Base-by-base conservation (phyloP, 78 protist species). In the Speleostelium caveatum region DNA sequence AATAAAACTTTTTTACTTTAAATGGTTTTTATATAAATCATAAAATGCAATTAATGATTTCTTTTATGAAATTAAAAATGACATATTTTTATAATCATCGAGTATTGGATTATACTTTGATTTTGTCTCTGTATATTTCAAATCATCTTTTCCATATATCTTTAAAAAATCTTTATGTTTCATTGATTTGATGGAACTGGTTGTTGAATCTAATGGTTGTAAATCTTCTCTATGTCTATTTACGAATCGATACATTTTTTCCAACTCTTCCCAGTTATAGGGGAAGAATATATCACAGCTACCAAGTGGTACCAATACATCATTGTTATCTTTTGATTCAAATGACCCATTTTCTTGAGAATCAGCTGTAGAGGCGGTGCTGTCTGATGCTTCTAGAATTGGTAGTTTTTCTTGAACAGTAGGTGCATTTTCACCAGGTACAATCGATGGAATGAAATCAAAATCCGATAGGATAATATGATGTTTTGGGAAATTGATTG, bases 231-330 rank as follows among this genome's bases (percentile, higher is more conserved):
- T 30, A 19, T 49, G 36, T 45, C 36, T 49, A 41, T 83, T 83
- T 49, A 75, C 55, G 8, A 14, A 41, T 24, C 67, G n/a, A n/a
- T 83, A 83, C 91, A 83, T 83, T 4, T 26, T 12, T 4, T 83
- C 30, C 12, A 83, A 61, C 39, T 83, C 69, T 16, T 71, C 45
- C 79, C 77, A 83, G 32, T 83, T 63, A 66, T 73, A 60, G n/a
- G 91, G 91, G 62, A 83, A 83, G 76, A 83, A 83, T 19, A 83
- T 83, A 59, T 83, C 91, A 32, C 79, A 83, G 33, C 72, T 38
- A 7, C 91, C 91, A 0, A 63, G 51, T 22, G 63, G 65, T 39
- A 38, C 45, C 16, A 63, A 55, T 5, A 83, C 39, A 14, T 83
- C 73, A 0, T 33, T 59, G 2, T 35, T 14, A 19, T 83, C 91